Base-by-base conservation (phyloP, 441 rosid species). In the Brassica hybrid region DNA sequence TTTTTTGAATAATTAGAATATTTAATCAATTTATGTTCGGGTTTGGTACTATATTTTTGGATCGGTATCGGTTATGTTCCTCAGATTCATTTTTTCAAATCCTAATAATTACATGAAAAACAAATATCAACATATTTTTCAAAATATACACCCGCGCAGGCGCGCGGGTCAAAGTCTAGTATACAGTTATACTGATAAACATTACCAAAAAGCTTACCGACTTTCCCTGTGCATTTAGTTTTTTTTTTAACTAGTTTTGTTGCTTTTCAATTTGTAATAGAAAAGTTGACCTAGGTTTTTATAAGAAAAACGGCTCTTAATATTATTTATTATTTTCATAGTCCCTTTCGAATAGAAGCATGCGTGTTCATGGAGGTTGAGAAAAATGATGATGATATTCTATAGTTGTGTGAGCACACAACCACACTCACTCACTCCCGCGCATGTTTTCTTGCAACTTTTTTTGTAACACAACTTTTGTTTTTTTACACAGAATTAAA, bases 281-380 rank as follows among this genome's bases (percentile, higher is more conserved):
- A 50, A 71, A 65, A 77, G 48, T 41, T 41, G 4, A 3, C 48
- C 11, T 9, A 10, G 3, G 9, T 38, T 10, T 38, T 6, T 6
- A 30, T 4, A 30, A 30, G 36, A 30, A 30, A 30, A 30, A 23
- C 27, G 27, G 27, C 27, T 23, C 27, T 23, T 23, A 23, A 23
- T 23, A 23, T 23, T 23, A 23, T 23, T 23, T 23, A 23, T 23
- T 23, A 23, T n/a, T 23, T 23, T 34, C 45, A 64, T 23, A 23
- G 27, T 23, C 36, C 54, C 13, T 41, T 30, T 41, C 48, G 48
- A 34, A 32, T 45, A 19, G 79, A 67, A 66, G 86, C 90, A 87
- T 80, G 90, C 89, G 87, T 75, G 71, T 81, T 81, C 81, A 61
- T 74, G 71, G 61, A 69, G 69, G 74, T 3, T 69, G 76, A 54